Evolutionary conservation across 805 yeast genomes (phyloP).

Genomic region (Hanseniaspora lindneri): DNA sequence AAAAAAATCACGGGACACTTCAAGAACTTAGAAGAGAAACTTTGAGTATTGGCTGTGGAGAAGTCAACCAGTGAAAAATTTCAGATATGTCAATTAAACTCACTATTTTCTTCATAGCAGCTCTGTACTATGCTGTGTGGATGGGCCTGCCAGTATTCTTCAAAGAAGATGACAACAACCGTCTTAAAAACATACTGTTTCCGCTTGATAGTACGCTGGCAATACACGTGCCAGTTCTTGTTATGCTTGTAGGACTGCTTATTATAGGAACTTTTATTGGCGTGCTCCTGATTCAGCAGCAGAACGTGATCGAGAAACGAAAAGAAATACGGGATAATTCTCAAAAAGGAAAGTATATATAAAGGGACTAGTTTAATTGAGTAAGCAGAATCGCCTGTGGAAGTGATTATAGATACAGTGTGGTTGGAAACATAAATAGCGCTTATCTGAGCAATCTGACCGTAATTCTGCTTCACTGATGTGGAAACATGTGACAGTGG

Average conservation of each 20-base stretch:
- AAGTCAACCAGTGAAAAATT: background rate
- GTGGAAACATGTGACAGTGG: too few species aligned
- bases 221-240: conserved; percentile 25
- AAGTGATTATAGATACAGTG: too few species aligned
- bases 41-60: background rate
- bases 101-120: conserved; percentile 4
- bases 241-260: conserved; percentile 23
- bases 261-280: conserved; percentile 25
- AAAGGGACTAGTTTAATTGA: too few species aligned
- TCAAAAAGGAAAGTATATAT: too few species aligned
- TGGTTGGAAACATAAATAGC: too few species aligned
- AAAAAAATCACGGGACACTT: too few species aligned
- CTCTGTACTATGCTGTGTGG: conserved; percentile 26
- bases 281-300: conserved; percentile 15
- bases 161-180: background rate
- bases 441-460: too few species aligned
- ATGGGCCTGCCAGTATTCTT: conserved; percentile 25
- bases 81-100: conserved; percentile 1
- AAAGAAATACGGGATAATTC: too few species aligned
- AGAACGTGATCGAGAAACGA: background rate
- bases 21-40: background rate
- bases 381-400: too few species aligned
- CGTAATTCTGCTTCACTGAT: too few species aligned
- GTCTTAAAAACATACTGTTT: conserved; percentile 18
- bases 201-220: conserved; percentile 28